Base-by-base conservation (phyloP, 371 early-diverging fungal species). In the Choanephora cucurbitarum region DNA sequence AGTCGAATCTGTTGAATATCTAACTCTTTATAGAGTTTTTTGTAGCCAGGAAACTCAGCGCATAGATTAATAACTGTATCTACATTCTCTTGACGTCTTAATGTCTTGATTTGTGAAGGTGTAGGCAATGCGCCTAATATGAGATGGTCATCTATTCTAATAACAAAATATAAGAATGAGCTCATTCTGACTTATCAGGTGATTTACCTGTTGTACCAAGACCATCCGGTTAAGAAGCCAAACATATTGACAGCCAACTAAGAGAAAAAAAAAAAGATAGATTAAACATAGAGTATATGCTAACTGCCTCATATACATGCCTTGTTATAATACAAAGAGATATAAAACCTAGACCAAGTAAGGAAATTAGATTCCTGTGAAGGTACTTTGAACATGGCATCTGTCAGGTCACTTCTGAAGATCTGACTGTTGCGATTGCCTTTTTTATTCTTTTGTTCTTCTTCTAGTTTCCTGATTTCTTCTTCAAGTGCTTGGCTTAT, bases 71-170 rank as follows among this genome's bases (percentile, higher is more conserved):
- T 57, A 9, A 78, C 49, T 7, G 64, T 62, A 37, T 50, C 22
- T 1, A 78, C 58, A 31, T 61, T 54, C 23, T 72, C 65, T n/a
- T 55, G 52, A 19, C 59, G 24, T 37, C 68, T 63, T 31, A 78
- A 28, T 2, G 39, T 43, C 44, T 62, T 72, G 34, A 78, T 67
- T 24, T 69, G 71, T 10, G 69, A 48, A 3, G 75, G 71, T n/a
- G 75, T 74, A 4, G 79, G 79, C 28, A 78, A 52, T n/a, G 79
- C 79, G 4, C 79, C 79, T 14, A 78, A 39, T 7, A 75, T 61
- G 6, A 78, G 45, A 28, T 23, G 37, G 22, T 54, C 37, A 55
- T 78, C 79, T 42, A 78, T 60, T 50, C 73, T 70, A 44, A 34
- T 21, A 14, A 31, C 44, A 23, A 37, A 6, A 28, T n/a, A 28